phyloP scores from a whole-genome alignment of 2,329 filamentous ascomycete species.

The Cercospora brassicicola region DNA sequence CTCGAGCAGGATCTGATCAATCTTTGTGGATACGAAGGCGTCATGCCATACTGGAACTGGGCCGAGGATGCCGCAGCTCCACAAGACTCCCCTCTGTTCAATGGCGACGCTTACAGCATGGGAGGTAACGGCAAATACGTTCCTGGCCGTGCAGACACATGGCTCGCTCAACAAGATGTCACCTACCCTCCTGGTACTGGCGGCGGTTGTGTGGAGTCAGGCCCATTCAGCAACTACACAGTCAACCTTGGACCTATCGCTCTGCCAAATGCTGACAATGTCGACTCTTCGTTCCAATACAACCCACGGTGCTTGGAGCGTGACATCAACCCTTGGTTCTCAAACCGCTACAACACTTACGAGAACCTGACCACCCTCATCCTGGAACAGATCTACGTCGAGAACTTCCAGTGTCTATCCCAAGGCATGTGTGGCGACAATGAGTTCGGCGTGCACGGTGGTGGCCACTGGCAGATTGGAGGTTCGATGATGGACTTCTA shows the following conservation, averaged over 20 bases:
- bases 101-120: constrained; percentile 52
- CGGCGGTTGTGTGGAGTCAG: constrained; percentile 56
- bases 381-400: constrained; percentile 26
- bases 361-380: constrained; percentile 24
- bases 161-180: constrained; percentile 34
- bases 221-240: constrained; percentile 53
- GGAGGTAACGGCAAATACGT: constrained; percentile 37
- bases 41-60: constrained; percentile 39
- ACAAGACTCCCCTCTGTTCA: constrained; percentile 51
- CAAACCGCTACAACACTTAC: constrained; percentile 27
- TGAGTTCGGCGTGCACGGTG: constrained; percentile 44
- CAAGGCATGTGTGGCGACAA: constrained; percentile 37
- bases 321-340: constrained; percentile 29
- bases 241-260: constrained; percentile 38
- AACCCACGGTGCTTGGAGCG: constrained; percentile 29
- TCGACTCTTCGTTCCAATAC: constrained; percentile 29
- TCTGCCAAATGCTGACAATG: constrained; percentile 34
- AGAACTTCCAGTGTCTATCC: constrained; percentile 33
- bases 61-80: constrained; percentile 39
- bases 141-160: constrained; percentile 31
- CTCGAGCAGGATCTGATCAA: constrained; percentile 47
- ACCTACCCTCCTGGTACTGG: constrained; percentile 53
- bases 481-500: constrained; percentile 49
- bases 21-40: constrained; percentile 48
- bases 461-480: constrained; percentile 51